phyloP scores from a whole-genome alignment of 148 eudicot species.

The Amaranthus palmeri region DNA sequence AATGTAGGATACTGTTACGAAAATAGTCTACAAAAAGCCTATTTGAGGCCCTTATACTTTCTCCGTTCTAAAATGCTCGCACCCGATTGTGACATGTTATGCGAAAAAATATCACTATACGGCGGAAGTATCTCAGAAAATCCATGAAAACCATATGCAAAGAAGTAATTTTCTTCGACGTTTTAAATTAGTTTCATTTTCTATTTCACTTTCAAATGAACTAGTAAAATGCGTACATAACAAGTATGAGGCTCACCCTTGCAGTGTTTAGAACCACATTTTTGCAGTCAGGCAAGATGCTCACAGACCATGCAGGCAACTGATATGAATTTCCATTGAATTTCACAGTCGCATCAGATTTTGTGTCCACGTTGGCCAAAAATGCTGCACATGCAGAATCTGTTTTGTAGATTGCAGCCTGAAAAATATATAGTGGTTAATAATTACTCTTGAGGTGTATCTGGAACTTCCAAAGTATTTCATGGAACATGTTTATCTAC shows the following conservation, averaged over 20 bases:
- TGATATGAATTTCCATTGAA: conserved; percentile 75
- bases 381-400: conserved; percentile 79
- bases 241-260: conserved; percentile 49
- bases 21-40: not conserved
- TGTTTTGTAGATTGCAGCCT: conserved; percentile 77
- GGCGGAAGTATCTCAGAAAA: too few relatives aligned
- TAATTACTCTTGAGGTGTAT: not conserved
- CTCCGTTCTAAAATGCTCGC: too few relatives aligned
- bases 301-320: conserved; percentile 97
- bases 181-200: not conserved
- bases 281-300: conserved; percentile 99
- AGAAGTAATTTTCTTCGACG: not conserved
- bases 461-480: not conserved
- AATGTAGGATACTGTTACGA: not conserved
- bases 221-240: not conserved
- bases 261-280: conserved; percentile 85
- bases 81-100: too few relatives aligned
- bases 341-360: conserved; percentile 63
- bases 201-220: not conserved
- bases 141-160: not conserved
- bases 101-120: too few relatives aligned
- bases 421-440: conserved; percentile 16
- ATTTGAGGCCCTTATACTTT: not conserved
- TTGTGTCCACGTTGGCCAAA: conserved; percentile 64
- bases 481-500: not conserved